phyloP scores from a whole-genome alignment of 2,329 filamentous ascomycete species.

The Pestalotiopsis sp. region DNA sequence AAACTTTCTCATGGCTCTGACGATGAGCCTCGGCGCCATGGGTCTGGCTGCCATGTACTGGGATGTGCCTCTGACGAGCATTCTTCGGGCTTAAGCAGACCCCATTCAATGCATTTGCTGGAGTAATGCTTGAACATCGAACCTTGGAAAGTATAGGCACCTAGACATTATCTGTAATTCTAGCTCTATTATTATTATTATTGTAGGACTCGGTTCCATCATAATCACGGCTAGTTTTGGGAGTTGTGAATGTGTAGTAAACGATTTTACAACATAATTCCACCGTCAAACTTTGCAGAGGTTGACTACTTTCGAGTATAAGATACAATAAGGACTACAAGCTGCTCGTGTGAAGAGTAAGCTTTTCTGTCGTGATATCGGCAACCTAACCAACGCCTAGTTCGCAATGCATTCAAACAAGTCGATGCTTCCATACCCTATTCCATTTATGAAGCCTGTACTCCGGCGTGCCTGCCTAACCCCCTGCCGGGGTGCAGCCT shows the following conservation, averaged over 20 bases:
- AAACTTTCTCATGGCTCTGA: slow-evolving; percentile 85
- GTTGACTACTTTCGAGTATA: neutral
- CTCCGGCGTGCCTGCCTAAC: neutral
- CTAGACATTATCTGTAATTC: neutral
- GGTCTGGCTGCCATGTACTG: slow-evolving; percentile 60
- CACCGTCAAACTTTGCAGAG: neutral
- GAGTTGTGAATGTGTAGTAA: neutral
- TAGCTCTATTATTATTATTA: neutral
- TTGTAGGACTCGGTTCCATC: neutral
- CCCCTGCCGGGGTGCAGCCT: slow-evolving; percentile 7
- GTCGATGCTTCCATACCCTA: neutral
- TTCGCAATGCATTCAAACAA: slow-evolving; percentile 5
- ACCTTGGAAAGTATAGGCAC: neutral
- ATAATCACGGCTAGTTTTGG: neutral
- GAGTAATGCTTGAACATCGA: neutral
- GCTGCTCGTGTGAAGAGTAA: neutral
- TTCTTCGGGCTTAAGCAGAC: slow-evolving; percentile 33
- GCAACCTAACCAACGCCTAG: neutral
- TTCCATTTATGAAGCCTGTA: neutral
- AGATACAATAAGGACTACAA: neutral
- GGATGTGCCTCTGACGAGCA: slow-evolving; percentile 50
- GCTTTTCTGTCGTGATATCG: neutral
- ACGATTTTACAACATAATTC: neutral
- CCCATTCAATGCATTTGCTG: too few relatives aligned
- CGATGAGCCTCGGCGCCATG: slow-evolving; percentile 81